A percentile compares a stretch with the other conserved stretches of the same genome.
Conservation (phyloP, 176 grass and related monocot species). For the Oryza meridionalis region DNA sequence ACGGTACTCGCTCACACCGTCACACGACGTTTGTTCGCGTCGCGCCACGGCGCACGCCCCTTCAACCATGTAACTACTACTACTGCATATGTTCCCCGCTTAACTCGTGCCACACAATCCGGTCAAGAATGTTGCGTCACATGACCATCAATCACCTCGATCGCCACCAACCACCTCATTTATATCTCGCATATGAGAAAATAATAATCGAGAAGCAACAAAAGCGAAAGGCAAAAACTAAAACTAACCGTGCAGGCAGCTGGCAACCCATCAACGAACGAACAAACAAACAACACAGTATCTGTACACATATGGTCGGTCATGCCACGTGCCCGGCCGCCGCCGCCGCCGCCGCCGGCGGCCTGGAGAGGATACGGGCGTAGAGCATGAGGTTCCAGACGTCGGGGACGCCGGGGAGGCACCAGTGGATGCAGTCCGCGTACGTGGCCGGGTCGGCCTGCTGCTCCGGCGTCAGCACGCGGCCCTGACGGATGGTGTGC, state of each 20-base stretch:
- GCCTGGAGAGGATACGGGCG: constrained; percentile 52
- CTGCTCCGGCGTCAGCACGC: constrained; percentile 67
- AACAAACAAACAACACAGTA: neutral
- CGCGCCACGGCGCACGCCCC: too few species aligned
- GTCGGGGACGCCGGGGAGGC: constrained; percentile 91
- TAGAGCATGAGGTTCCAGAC: constrained; percentile 86
- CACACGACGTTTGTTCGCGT: neutral
- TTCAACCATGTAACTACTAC: neutral
- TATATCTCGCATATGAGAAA: neutral
- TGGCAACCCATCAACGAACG: neutral
- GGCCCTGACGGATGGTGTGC: constrained; percentile 55
- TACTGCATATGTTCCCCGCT: neutral
- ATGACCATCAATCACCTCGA: neutral
- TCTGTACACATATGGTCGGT: neutral
- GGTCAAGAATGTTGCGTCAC: neutral
- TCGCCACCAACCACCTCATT: neutral
- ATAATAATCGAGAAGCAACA: neutral
- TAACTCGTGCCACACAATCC: neutral
- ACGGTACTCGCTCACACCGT: neutral
- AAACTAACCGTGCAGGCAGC: neutral
- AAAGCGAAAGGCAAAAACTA: neutral
- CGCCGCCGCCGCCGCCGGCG: neutral
- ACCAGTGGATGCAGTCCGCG: constrained; percentile 99
- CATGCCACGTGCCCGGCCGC: neutral
- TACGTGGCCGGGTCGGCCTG: constrained; percentile 73